These are phyloP conservation scores for Thermomucor indicae-seudaticae DNA, from an alignment of 371 early-diverging fungal genomes.

Conservation along the genomic window DNA sequence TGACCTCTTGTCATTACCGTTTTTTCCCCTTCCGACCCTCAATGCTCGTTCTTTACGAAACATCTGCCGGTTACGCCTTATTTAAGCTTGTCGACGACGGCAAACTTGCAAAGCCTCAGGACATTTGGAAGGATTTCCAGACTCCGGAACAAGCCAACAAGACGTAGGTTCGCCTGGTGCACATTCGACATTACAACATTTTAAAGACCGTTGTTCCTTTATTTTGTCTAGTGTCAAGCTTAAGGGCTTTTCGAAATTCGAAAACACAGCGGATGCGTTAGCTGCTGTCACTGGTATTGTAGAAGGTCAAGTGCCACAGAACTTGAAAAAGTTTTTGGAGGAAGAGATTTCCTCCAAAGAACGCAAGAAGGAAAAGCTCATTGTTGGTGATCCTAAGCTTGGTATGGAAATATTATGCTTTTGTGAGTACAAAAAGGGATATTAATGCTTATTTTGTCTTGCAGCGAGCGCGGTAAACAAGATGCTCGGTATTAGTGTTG, in stretches of 20 bases:
- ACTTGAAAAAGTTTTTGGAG: constrained; percentile 89
- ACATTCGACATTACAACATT: not conserved
- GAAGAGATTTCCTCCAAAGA: constrained; percentile 77
- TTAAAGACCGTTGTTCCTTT: not conserved
- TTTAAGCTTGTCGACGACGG: constrained; percentile 83
- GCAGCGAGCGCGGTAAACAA: constrained; percentile 81
- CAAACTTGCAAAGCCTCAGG: constrained; percentile 72
- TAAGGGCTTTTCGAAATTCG: constrained; percentile 93
- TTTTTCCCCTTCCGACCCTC: not conserved
- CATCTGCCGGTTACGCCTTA: constrained; percentile 86
- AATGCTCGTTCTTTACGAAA: constrained; percentile 83
- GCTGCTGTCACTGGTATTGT: constrained; percentile 92
- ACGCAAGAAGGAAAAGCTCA: constrained; percentile 86
- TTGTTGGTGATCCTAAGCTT: constrained; percentile 93
- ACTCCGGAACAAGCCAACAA: constrained; percentile 77
- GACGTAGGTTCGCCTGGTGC: no score
- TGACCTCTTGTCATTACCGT: no score
- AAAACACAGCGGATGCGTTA: constrained; percentile 95
- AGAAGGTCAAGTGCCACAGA: constrained; percentile 91
- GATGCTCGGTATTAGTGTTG: constrained; percentile 87
- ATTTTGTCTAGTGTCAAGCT: constrained; percentile 72
- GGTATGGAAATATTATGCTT: constrained; percentile 44
- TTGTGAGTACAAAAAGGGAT: not conserved
- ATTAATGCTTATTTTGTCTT: not conserved
- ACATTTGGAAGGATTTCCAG: constrained; percentile 74